A percentile compares a stretch with the other conserved stretches of the same genome.
These are phyloP conservation scores for Paramecium sexaurelia DNA, from an alignment of 73 alveolate genomes.

Conservation along the genomic window DNA sequence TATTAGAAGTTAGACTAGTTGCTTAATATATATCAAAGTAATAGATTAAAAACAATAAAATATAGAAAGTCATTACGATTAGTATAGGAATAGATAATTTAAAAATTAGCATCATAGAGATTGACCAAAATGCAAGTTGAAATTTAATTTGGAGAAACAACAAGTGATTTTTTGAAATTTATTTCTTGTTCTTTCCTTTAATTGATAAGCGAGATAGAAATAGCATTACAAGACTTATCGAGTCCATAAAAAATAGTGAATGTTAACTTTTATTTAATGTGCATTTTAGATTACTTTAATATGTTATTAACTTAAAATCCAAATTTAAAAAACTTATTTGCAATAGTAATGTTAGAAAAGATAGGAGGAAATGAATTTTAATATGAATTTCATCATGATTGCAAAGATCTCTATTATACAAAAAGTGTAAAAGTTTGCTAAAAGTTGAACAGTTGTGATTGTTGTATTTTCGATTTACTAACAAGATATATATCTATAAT, in stretches of 20 bases:
- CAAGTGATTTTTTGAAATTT: not conserved
- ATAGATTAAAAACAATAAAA: not conserved
- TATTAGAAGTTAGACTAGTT: not conserved
- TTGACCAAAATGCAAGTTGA: not conserved
- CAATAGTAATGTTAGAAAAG: not conserved
- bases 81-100: not conserved
- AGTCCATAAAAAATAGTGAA: not conserved
- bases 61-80: not conserved
- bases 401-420: not conserved
- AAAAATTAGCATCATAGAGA: not conserved
- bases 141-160: not conserved
- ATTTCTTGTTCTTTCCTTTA: not conserved
- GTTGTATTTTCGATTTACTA: conserved; percentile 8
- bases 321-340: not conserved
- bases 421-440: not conserved
- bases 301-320: not conserved
- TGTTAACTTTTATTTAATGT: not conserved
- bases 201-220: not conserved
- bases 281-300: not conserved
- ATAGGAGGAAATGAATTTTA: not conserved
- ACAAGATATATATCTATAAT: conserved; percentile 10
- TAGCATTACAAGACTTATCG: not conserved
- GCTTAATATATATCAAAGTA: not conserved
- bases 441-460: not conserved
- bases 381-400: not conserved